Conservation (phyloP, 208 protist species). For the Acanthamoeba triangularis region DNA sequence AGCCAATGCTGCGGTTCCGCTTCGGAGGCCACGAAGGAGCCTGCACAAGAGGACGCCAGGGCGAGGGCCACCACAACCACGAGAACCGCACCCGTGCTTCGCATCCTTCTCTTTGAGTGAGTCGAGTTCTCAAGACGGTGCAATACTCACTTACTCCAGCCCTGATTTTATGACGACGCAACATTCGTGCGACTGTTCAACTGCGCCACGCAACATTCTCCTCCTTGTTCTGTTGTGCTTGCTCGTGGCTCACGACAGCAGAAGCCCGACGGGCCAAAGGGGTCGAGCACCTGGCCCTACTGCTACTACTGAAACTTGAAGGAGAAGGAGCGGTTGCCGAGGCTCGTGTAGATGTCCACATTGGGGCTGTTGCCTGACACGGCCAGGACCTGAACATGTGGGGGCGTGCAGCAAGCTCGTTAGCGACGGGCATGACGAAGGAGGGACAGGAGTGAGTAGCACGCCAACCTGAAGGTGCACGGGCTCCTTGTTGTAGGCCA, state of each 20-base stretch:
- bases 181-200: too few relatives aligned
- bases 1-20: neutral
- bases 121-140: too few relatives aligned
- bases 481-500: conserved; percentile 47
- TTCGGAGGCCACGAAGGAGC: neutral
- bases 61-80: neutral
- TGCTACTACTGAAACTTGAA: conserved; percentile 21
- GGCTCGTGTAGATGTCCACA: conserved; percentile 39
- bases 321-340: conserved; percentile 45
- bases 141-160: too few relatives aligned
- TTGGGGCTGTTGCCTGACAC: neutral
- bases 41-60: neutral
- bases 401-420: neutral
- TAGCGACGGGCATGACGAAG: neutral
- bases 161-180: too few relatives aligned
- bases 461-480: conserved; percentile 2
- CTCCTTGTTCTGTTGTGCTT: too few relatives aligned
- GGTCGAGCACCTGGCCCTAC: neutral
- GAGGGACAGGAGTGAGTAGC: neutral
- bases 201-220: too few relatives aligned
- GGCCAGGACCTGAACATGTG: neutral
- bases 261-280: too few relatives aligned
- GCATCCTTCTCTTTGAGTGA: neutral
- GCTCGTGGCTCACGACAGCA: too few relatives aligned
- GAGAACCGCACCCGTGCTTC: neutral